These are phyloP conservation scores for Sodiomyces alkalinus DNA, from an alignment of 2,329 filamentous ascomycete genomes.

Conservation along the genomic window DNA sequence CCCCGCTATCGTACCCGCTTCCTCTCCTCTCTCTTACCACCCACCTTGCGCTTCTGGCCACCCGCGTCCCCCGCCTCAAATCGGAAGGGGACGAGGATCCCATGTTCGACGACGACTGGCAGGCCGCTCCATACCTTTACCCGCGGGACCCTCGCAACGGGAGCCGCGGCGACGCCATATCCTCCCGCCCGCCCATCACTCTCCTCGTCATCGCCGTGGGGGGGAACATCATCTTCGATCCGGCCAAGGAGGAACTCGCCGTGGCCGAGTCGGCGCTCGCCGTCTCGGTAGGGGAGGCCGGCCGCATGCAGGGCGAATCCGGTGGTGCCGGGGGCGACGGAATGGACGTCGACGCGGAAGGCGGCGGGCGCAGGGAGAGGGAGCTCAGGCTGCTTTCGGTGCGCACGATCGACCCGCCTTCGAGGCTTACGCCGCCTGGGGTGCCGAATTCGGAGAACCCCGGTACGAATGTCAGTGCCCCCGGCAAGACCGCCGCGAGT, in stretches of 20 bases:
- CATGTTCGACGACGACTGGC: slow-evolving; percentile 97
- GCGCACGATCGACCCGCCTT: slow-evolving; percentile 60
- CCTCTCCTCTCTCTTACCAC: slow-evolving; percentile 85
- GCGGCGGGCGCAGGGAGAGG: slow-evolving; percentile 15
- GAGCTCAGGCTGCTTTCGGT: slow-evolving; percentile 50
- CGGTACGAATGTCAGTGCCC: slow-evolving; percentile 27
- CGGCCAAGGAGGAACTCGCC: slow-evolving; percentile 76
- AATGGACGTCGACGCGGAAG: slow-evolving; percentile 25
- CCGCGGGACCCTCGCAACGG: slow-evolving; percentile 26
- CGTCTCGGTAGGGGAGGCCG: slow-evolving; percentile 53
- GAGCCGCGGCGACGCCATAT: too few relatives aligned
- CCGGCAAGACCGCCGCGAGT: slow-evolving; percentile 21
- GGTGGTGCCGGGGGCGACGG: slow-evolving; percentile 10
- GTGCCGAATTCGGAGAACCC: slow-evolving; percentile 49
- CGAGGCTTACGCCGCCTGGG: slow-evolving; percentile 55
- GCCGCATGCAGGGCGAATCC: slow-evolving; percentile 8
- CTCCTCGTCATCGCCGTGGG: slow-evolving; percentile 79
- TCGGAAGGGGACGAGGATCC: slow-evolving; percentile 92
- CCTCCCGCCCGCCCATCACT: slow-evolving; percentile 63
- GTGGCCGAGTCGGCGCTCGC: slow-evolving; percentile 84
- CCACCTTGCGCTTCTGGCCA: slow-evolving; percentile 81
- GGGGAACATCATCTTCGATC: slow-evolving; percentile 87
- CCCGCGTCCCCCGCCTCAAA: slow-evolving; percentile 68
- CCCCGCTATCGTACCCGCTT: slow-evolving; percentile 80
- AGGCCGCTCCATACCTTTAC: slow-evolving; percentile 65